These are phyloP conservation scores for Corinectria fuckeliana DNA, from an alignment of 2,329 filamentous ascomycete species.

Conservation along the genomic window DNA sequence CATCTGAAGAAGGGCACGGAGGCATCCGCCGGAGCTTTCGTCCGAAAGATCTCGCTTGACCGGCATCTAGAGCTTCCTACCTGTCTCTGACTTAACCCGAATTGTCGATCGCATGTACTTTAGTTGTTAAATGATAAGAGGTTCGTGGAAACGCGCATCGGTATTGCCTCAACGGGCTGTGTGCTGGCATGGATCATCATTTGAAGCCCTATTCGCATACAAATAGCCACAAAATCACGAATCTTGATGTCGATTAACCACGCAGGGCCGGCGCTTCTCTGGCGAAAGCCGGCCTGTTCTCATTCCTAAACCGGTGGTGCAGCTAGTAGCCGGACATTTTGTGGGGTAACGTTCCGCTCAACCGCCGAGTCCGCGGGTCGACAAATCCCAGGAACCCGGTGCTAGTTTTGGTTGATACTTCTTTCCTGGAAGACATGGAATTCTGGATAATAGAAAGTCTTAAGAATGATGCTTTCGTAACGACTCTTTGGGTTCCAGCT, in stretches of 20 bases:
- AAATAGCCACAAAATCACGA: not conserved
- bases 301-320: conserved; percentile 19
- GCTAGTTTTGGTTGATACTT: not conserved
- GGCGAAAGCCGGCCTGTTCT: conserved; percentile 10
- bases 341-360: conserved; percentile 2
- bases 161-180: not conserved
- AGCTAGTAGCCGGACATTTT: not conserved
- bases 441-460: no score
- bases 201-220: not conserved
- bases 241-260: not conserved
- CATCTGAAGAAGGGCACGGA: not conserved
- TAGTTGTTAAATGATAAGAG: not conserved
- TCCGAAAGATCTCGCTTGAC: not conserved
- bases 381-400: not conserved
- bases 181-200: conserved; percentile 25
- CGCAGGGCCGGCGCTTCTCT: conserved; percentile 11
- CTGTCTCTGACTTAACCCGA: not conserved
- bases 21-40: no score
- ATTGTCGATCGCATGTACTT: not conserved
- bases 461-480: not conserved
- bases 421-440: not conserved
- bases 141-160: not conserved
- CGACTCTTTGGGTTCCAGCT: not conserved
- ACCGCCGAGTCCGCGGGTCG: not conserved
- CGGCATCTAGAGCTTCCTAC: not conserved